A percentile compares a stretch with the other conserved stretches of the same genome.
Evolutionary conservation across 2,329 filamentous ascomycete species (phyloP).

Genomic region (Reticulascus tulasneorum): DNA sequence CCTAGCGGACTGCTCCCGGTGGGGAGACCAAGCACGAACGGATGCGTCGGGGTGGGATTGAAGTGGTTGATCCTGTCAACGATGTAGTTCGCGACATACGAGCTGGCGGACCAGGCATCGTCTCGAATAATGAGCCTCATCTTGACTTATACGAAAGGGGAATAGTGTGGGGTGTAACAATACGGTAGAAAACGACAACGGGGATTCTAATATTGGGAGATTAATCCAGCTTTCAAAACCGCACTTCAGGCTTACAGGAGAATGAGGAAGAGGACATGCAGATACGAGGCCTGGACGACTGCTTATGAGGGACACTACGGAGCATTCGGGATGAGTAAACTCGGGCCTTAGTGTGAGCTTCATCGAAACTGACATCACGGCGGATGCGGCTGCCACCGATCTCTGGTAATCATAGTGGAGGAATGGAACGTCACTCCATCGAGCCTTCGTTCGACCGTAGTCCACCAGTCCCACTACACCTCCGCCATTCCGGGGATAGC

Average conservation of each 20-base stretch:
- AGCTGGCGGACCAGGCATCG: slow-evolving; percentile 62
- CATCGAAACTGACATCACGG: slow-evolving; percentile 13
- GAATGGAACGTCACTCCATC: slow-evolving; percentile 17
- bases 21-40: slow-evolving; percentile 79
- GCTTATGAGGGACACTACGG: slow-evolving; percentile 10
- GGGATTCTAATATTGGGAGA: no score
- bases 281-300: slow-evolving; percentile 1
- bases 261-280: neutral
- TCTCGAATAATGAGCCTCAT: slow-evolving; percentile 86
- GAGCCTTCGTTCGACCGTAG: no score
- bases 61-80: slow-evolving; percentile 78
- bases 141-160: slow-evolving; percentile 22
- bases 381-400: slow-evolving; percentile 2
- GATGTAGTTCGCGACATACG: slow-evolving; percentile 78
- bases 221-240: no score
- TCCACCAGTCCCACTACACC: slow-evolving; percentile 8
- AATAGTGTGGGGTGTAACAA: slow-evolving; percentile 11
- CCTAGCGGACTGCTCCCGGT: slow-evolving; percentile 77
- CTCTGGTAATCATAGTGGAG: slow-evolving; percentile 10
- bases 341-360: slow-evolving; percentile 3
- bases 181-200: no score
- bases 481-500: slow-evolving; percentile 1
- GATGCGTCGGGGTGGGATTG: slow-evolving; percentile 64
- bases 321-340: neutral
- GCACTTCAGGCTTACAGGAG: no score